Evolutionary conservation across 306 rosid species (phyloP).

Genomic region (Castanea mollissima): DNA sequence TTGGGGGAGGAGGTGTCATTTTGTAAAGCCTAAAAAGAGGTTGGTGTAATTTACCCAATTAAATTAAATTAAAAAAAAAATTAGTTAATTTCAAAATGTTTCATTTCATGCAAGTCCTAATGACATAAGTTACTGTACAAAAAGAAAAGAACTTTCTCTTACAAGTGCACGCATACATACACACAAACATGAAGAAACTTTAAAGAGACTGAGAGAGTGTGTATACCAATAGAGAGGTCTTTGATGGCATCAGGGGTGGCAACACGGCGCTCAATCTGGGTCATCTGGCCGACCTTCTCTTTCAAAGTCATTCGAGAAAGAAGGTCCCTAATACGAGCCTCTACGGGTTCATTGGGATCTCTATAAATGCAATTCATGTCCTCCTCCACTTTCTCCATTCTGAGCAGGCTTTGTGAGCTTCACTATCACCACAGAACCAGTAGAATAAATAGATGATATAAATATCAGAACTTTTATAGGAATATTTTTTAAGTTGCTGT

Average conservation of each 20-base stretch:
- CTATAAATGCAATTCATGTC: conserved; percentile 25
- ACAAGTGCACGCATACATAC: neutral
- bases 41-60: too few relatives aligned
- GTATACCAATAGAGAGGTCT: conserved; percentile 38
- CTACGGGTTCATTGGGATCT: conserved; percentile 35
- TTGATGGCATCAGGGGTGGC: conserved; percentile 30
- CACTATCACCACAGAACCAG: too few relatives aligned
- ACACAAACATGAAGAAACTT: neutral
- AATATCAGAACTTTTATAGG: too few relatives aligned
- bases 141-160: neutral
- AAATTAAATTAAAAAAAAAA: too few relatives aligned
- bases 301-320: conserved; percentile 46
- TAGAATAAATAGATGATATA: too few relatives aligned
- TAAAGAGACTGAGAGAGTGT: neutral
- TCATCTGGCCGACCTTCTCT: conserved; percentile 53
- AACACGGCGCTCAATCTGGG: conserved; percentile 48
- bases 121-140: neutral
- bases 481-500: too few relatives aligned
- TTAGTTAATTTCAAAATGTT: too few relatives aligned
- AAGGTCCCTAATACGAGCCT: conserved; percentile 49
- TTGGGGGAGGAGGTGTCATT: too few relatives aligned
- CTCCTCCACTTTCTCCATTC: conserved; percentile 11
- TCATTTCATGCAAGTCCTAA: neutral
- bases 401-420: neutral
- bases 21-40: too few relatives aligned